These are phyloP conservation scores for Apophysomyces trapeziformis DNA, from an alignment of 371 early-diverging fungal genomes.

Conservation along the genomic window DNA sequence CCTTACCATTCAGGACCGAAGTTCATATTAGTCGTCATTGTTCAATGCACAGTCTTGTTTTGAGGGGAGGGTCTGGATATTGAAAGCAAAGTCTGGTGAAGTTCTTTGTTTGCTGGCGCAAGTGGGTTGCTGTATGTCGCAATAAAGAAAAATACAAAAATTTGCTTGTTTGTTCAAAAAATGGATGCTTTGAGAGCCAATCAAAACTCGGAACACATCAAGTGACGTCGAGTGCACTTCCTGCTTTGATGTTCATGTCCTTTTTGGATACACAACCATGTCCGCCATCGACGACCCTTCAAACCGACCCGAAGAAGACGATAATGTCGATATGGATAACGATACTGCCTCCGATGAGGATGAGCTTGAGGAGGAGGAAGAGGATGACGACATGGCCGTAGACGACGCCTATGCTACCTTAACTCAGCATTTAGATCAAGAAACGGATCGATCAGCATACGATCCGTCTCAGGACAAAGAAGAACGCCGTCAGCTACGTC, in stretches of 20 bases:
- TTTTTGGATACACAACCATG: background rate
- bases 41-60: conserved; percentile 19
- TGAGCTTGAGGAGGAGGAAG: conserved; percentile 10
- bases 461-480: conserved; percentile 54
- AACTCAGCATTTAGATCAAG: conserved; percentile 21
- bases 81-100: conserved; percentile 10
- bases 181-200: conserved; percentile 6
- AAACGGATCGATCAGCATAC: conserved; percentile 31
- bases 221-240: conserved; percentile 1
- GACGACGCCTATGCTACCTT: conserved; percentile 15
- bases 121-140: conserved; percentile 15
- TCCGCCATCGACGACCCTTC: background rate
- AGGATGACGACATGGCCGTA: conserved; percentile 12
- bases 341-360: background rate
- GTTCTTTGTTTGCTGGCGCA: conserved; percentile 7
- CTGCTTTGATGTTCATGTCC: background rate
- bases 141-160: conserved; percentile 17
- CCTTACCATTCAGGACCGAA: conserved; percentile 84
- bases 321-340: background rate
- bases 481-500: conserved; percentile 54
- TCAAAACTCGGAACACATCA: background rate
- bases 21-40: conserved; percentile 80
- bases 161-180: conserved; percentile 12
- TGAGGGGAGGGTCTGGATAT: conserved; percentile 1
- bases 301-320: background rate